Evolutionary conservation across 2,329 filamentous ascomycete species (phyloP).

Genomic region (Aureobasidium leucospermi): DNA sequence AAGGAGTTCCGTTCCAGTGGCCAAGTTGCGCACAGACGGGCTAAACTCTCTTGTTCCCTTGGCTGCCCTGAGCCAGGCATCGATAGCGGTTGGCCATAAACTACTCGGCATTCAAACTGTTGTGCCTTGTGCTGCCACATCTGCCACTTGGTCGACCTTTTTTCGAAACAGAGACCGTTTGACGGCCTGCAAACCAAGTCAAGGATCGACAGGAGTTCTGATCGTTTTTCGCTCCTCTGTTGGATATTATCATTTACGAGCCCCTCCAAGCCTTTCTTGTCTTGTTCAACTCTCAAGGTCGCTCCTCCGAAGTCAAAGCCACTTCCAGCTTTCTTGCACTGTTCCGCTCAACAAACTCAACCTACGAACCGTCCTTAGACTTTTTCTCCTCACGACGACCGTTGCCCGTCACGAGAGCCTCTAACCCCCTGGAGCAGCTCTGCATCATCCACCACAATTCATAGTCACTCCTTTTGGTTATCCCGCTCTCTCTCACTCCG

Average conservation of each 20-base stretch:
- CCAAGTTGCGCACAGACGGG: slow-evolving; percentile 7
- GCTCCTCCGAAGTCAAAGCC: background rate
- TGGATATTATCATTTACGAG: slow-evolving; percentile 1
- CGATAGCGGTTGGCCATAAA: background rate
- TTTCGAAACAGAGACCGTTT: slow-evolving; percentile 7
- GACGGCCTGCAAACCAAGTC: background rate
- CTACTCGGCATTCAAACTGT: slow-evolving; percentile 7
- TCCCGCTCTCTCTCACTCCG: background rate
- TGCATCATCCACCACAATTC: background rate
- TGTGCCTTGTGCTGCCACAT: slow-evolving; percentile 4
- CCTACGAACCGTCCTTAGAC: background rate
- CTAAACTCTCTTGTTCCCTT: background rate
- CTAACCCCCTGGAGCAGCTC: background rate
- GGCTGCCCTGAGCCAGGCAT: background rate
- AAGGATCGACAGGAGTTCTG: slow-evolving; percentile 5
- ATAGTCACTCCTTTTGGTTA: slow-evolving; percentile 6
- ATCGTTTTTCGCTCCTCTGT: background rate
- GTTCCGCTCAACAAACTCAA: background rate
- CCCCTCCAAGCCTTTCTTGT: background rate
- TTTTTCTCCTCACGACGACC: slow-evolving; percentile 8
- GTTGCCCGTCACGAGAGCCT: slow-evolving; percentile 6
- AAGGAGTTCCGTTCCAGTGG: slow-evolving; percentile 1
- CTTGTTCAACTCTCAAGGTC: background rate
- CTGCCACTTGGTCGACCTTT: background rate
- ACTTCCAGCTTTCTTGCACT: background rate